Percentiles rank a stretch among this genome's conserved stretches.
These are phyloP conservation scores for Phalaenopsis hybrid DNA, from an alignment of 116 monocot genomes.

Conservation along the genomic window DNA sequence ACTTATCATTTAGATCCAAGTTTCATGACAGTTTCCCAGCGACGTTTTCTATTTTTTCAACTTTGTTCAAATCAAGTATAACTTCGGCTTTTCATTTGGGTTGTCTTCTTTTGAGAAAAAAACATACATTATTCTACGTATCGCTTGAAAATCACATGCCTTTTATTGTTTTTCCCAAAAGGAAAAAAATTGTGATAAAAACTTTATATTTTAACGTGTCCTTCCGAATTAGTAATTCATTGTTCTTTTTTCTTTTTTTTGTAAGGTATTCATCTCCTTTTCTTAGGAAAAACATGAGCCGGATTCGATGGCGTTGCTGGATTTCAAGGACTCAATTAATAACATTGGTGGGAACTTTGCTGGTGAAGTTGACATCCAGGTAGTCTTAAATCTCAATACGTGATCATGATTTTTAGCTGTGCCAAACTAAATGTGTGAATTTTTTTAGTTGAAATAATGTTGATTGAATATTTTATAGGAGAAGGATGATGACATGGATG, in stretches of 20 bases:
- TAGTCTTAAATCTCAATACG: conserved; percentile 6
- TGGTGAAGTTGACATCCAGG: conserved; percentile 16
- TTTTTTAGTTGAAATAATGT: conserved; percentile 5
- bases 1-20: neutral
- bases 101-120: neutral
- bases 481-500: conserved; percentile 44
- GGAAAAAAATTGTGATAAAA: neutral
- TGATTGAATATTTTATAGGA: conserved; percentile 36
- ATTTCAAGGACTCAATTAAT: conserved; percentile 13
- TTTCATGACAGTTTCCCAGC: neutral
- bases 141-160: neutral
- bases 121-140: neutral
- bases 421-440: neutral
- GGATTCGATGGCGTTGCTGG: conserved; percentile 12
- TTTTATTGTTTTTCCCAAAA: too few species aligned
- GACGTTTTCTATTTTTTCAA: neutral
- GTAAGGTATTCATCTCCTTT: conserved; percentile 5
- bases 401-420: neutral
- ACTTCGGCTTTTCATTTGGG: neutral
- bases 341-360: conserved; percentile 18
- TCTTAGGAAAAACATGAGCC: conserved; percentile 27
- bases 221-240: neutral
- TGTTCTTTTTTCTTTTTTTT: neutral
- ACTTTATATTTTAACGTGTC: neutral
- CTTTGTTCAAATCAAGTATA: neutral